Evolutionary conservation across 2,329 filamentous ascomycete genomes (phyloP).

Genomic region (Colletotrichum sp.): DNA sequence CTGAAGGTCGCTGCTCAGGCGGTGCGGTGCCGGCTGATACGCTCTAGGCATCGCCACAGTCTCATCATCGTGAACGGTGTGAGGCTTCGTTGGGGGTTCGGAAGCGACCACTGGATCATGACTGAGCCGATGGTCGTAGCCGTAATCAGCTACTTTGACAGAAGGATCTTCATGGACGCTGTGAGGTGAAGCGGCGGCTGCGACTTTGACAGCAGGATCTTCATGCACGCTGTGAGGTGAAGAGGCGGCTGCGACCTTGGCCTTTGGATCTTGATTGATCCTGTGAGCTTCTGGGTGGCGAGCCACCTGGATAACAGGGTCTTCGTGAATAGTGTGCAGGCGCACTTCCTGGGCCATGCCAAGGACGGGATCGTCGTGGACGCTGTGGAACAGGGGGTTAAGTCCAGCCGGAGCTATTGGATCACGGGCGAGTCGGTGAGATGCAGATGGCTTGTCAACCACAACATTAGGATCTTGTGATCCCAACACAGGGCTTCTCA

Average conservation of each 20-base stretch:
- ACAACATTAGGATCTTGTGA: background rate
- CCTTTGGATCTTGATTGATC: background rate
- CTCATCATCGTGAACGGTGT: background rate
- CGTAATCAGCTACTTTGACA: background rate
- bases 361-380: slow-evolving; percentile 4
- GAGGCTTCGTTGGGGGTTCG: background rate
- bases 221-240: background rate
- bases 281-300: background rate
- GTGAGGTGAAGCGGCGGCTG: background rate
- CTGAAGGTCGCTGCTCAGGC: background rate
- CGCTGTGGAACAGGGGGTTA: background rate
- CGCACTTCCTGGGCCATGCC: slow-evolving; percentile 4
- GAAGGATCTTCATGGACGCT: background rate
- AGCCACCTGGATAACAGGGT: background rate
- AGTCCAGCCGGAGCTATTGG: background rate
- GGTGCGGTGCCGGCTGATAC: background rate
- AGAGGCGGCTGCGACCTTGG: background rate
- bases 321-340: background rate
- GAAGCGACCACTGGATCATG: background rate
- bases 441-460: background rate
- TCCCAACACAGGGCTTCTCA: background rate
- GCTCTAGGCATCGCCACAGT: background rate
- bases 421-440: slow-evolving; percentile 10
- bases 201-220: background rate
- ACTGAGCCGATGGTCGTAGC: slow-evolving; percentile 4